These are phyloP conservation scores for Solanum tarijense DNA, from an alignment of 257 asterid species.

Conservation along the genomic window DNA sequence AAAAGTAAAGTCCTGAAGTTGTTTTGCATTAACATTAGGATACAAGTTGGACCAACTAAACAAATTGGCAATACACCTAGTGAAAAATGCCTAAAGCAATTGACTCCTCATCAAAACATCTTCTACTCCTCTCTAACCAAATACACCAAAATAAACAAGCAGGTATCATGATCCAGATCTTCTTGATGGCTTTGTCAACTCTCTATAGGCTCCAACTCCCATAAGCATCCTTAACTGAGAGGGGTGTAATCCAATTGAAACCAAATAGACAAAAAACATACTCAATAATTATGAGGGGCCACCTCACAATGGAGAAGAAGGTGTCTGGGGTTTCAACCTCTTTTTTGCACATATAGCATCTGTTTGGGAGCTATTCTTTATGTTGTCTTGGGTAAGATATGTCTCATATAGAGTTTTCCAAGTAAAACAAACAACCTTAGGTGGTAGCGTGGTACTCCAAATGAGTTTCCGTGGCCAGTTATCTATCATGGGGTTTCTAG, in stretches of 20 bases:
- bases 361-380: background rate
- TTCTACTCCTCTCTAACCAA: background rate
- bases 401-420: background rate
- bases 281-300: background rate
- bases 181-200: background rate
- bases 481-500: background rate
- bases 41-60: background rate
- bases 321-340: background rate
- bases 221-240: background rate
- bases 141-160: background rate
- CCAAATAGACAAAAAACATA: background rate
- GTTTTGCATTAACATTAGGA: background rate
- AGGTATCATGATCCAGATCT: background rate
- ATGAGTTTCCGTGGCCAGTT: background rate
- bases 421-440: background rate
- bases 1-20: background rate
- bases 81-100: background rate
- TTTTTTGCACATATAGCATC: background rate
- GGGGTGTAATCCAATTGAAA: background rate
- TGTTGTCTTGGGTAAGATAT: background rate
- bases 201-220: background rate
- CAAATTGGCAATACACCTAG: background rate
- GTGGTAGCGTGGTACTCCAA: background rate
- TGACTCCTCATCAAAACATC: background rate
- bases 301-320: background rate